Conservation (phyloP, 2,329 filamentous ascomycete species). For the Penicillium sp. region DNA sequence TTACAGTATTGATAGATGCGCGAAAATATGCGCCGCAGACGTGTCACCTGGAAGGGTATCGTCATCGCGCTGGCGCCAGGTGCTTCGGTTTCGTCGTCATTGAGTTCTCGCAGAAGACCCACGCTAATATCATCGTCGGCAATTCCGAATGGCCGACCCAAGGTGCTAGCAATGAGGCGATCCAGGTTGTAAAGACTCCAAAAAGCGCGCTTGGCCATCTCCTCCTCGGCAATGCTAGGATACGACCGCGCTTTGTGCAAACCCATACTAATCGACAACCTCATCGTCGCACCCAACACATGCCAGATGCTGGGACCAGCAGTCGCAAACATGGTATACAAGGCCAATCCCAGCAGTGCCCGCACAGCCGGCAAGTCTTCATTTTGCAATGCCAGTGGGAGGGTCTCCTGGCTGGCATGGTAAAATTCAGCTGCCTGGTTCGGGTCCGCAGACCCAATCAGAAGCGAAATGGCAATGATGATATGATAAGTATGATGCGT, state of each 20-base stretch:
- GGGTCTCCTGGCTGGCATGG: slow-evolving; percentile 36
- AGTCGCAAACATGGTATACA: slow-evolving; percentile 42
- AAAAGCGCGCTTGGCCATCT: slow-evolving; percentile 46
- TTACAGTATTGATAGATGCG: slow-evolving; percentile 42
- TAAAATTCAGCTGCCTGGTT: slow-evolving; percentile 38
- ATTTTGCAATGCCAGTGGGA: slow-evolving; percentile 38
- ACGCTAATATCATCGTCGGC: slow-evolving; percentile 46
- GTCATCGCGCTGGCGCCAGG: slow-evolving; percentile 40
- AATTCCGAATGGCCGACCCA: slow-evolving; percentile 43
- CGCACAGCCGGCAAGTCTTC: slow-evolving; percentile 40
- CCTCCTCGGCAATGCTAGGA: slow-evolving; percentile 34
- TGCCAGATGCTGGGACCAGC: slow-evolving; percentile 43
- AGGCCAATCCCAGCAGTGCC: slow-evolving; percentile 38
- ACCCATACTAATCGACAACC: slow-evolving; percentile 40
- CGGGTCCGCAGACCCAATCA: slow-evolving; percentile 36
- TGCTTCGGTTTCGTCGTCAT: slow-evolving; percentile 41
- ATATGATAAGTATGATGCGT: slow-evolving; percentile 40
- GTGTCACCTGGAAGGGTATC: slow-evolving; percentile 40
- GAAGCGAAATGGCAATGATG: slow-evolving; percentile 37
- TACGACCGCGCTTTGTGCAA: slow-evolving; percentile 36
- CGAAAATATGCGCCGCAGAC: slow-evolving; percentile 40
- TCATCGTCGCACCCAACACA: slow-evolving; percentile 40
- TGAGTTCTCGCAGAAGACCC: slow-evolving; percentile 38
- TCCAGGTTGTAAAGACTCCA: slow-evolving; percentile 49
- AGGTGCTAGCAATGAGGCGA: slow-evolving; percentile 41